These are phyloP conservation scores for Pestalotiopsis sp. DNA, from an alignment of 2,329 filamentous ascomycete genomes.

Conservation along the genomic window DNA sequence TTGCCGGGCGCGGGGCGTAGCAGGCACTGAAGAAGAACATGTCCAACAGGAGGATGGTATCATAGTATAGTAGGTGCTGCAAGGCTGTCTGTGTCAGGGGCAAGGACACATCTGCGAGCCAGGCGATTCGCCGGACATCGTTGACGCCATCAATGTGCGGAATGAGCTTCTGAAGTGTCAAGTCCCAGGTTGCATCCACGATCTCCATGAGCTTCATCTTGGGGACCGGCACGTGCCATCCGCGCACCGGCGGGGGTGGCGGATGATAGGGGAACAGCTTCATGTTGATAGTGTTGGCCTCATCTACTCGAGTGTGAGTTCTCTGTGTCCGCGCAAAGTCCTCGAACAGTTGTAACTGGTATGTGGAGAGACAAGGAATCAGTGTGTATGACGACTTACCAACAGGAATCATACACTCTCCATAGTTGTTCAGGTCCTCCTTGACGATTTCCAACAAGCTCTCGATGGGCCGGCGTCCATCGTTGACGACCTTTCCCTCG, in stretches of 20 bases:
- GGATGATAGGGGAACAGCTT: slow-evolving; percentile 88
- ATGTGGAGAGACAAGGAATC: too few relatives aligned
- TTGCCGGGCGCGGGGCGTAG: slow-evolving; percentile 80
- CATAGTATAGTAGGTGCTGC: slow-evolving; percentile 90
- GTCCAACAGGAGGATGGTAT: slow-evolving; percentile 86
- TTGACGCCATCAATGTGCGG: slow-evolving; percentile 89
- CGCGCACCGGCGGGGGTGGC: slow-evolving; percentile 75
- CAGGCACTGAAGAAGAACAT: slow-evolving; percentile 94
- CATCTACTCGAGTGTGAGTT: slow-evolving; percentile 57
- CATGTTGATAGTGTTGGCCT: slow-evolving; percentile 93
- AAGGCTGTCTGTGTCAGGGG: slow-evolving; percentile 85
- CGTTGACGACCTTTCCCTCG: slow-evolving; percentile 35
- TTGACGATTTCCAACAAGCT: slow-evolving; percentile 80
- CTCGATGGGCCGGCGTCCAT: slow-evolving; percentile 73
- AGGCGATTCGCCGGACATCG: slow-evolving; percentile 84
- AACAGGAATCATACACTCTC: slow-evolving; percentile 97
- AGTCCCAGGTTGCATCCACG: slow-evolving; percentile 71
- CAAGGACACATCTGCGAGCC: slow-evolving; percentile 82
- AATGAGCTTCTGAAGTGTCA: slow-evolving; percentile 79
- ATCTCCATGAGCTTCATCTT: slow-evolving; percentile 68
- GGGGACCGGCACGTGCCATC: slow-evolving; percentile 88
- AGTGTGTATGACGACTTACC: slow-evolving; percentile 53
- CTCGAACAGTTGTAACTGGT: too few relatives aligned
- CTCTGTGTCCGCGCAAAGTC: neutral
- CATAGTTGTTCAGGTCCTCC: slow-evolving; percentile 94